phyloP scores from a whole-genome alignment of 108 stramenopile species.

The Fistulifera solaris region DNA sequence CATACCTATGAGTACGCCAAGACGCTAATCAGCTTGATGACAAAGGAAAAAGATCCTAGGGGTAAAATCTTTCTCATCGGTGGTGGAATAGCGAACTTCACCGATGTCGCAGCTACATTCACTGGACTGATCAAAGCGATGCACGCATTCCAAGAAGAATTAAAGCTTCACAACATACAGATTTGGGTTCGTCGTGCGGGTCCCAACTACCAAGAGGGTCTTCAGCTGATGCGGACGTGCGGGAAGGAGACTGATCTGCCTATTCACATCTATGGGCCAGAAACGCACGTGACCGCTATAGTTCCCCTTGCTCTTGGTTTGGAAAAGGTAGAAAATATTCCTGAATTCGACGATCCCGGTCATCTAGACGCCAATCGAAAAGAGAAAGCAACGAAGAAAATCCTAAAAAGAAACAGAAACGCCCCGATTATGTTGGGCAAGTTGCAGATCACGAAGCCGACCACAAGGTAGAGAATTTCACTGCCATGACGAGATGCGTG shows the following conservation, averaged over 20 bases:
- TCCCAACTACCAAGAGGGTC: slow-evolving; percentile 87
- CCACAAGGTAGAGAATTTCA: slow-evolving; percentile 54
- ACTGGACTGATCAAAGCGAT: slow-evolving; percentile 85
- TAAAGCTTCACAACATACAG: slow-evolving; percentile 44
- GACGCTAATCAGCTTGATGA: slow-evolving; percentile 81
- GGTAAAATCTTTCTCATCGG: slow-evolving; percentile 86
- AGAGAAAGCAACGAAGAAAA: slow-evolving; percentile 15
- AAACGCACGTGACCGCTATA: slow-evolving; percentile 79
- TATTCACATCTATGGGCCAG: slow-evolving; percentile 85
- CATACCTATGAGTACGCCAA: slow-evolving; percentile 88
- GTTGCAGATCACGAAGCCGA: slow-evolving; percentile 40
- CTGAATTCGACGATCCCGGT: slow-evolving; percentile 58
- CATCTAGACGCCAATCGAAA: slow-evolving; percentile 13
- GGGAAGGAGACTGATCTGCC: slow-evolving; percentile 52
- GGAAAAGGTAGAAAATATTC: slow-evolving; percentile 31
- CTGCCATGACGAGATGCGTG: slow-evolving; percentile 54
- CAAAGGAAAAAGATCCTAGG: slow-evolving; percentile 40
- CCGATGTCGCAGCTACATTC: slow-evolving; percentile 91
- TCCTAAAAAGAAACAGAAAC: background rate
- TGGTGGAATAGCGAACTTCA: slow-evolving; percentile 91
- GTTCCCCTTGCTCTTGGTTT: slow-evolving; percentile 80
- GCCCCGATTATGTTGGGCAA: slow-evolving; percentile 14
- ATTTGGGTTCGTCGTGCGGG: slow-evolving; percentile 89
- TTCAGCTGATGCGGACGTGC: slow-evolving; percentile 66
- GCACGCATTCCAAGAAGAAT: slow-evolving; percentile 49